Conservation (phyloP, 495 filamentous ascomycete genomes). For the Aspergillus campestris region DNA sequence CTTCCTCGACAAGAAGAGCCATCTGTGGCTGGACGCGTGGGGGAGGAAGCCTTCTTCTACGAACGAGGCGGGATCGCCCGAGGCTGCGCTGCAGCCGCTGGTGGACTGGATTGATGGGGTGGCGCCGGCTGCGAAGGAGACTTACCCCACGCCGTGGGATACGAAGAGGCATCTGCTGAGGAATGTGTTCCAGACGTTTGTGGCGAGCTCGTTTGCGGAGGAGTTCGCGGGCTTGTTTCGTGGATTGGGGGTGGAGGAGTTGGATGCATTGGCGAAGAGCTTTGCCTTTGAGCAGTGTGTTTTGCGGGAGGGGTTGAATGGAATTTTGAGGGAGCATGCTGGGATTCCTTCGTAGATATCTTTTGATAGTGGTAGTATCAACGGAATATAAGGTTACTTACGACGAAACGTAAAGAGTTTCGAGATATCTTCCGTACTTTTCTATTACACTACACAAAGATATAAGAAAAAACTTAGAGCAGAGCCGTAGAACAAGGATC, state of each 20-base stretch:
- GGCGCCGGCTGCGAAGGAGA: constrained; percentile 29
- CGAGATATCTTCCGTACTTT: too few species aligned
- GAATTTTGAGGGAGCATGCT: constrained; percentile 39
- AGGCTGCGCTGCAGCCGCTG: constrained; percentile 29
- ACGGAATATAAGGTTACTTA: too few species aligned
- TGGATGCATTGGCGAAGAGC: constrained; percentile 48
- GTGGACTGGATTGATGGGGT: constrained; percentile 35
- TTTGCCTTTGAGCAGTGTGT: constrained; percentile 52
- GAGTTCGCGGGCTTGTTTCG: constrained; percentile 52
- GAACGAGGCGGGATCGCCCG: constrained; percentile 8
- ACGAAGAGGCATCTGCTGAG: constrained; percentile 48
- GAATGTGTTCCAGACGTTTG: constrained; percentile 42
- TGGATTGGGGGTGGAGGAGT: constrained; percentile 42
- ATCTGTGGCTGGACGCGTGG: constrained; percentile 48
- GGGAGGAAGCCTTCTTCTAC: constrained; percentile 30
- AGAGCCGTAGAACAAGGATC: too few species aligned
- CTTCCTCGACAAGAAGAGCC: constrained; percentile 48
- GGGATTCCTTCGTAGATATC: not conserved
- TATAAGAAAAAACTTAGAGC: too few species aligned
- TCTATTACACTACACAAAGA: too few species aligned
- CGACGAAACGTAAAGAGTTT: too few species aligned
- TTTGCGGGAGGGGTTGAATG: constrained; percentile 47
- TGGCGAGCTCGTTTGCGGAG: constrained; percentile 43
- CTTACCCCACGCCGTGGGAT: constrained; percentile 49
- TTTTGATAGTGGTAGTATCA: too few species aligned